These are phyloP conservation scores for Spinellus fusiger DNA, from an alignment of 192 early-diverging fungal genomes.

Conservation along the genomic window DNA sequence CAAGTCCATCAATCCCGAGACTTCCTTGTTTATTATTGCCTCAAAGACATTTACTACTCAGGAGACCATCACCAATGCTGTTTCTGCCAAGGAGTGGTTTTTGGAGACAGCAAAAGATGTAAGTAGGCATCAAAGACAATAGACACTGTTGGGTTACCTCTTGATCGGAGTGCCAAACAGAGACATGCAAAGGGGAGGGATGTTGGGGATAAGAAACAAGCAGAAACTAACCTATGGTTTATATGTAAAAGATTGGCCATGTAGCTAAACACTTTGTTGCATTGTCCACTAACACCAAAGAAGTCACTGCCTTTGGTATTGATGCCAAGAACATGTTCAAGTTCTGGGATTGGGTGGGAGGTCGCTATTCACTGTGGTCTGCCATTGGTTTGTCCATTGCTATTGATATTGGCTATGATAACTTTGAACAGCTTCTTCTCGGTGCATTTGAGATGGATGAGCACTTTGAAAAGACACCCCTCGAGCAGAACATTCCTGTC, in stretches of 20 bases:
- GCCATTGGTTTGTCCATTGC: constrained; percentile 97
- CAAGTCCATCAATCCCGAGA: constrained; percentile 81
- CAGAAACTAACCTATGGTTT: background rate
- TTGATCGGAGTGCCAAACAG: background rate
- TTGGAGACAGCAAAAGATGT: constrained; percentile 78
- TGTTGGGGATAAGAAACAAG: background rate
- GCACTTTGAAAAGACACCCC: constrained; percentile 86
- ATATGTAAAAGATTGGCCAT: constrained; percentile 48
- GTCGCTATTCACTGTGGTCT: constrained; percentile 98
- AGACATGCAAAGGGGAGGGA: background rate
- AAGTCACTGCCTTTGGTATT: constrained; percentile 89
- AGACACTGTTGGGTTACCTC: background rate
- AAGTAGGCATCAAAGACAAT: constrained; percentile 32
- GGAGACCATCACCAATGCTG: constrained; percentile 97
- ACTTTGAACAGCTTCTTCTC: constrained; percentile 84
- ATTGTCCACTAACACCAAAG: constrained; percentile 89
- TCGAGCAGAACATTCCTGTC: constrained; percentile 92
- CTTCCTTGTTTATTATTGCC: constrained; percentile 91
- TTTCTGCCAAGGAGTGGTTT: constrained; percentile 93
- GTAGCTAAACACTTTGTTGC: constrained; percentile 99
- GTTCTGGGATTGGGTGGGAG: constrained; percentile 99
- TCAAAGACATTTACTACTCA: constrained; percentile 99
- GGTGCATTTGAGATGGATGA: constrained; percentile 97
- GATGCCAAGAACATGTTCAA: constrained; percentile 97
- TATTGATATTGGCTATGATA: constrained; percentile 91